phyloP scores from a whole-genome alignment of 2,329 filamentous ascomycete species.

The Madurella mycetomatis region DNA sequence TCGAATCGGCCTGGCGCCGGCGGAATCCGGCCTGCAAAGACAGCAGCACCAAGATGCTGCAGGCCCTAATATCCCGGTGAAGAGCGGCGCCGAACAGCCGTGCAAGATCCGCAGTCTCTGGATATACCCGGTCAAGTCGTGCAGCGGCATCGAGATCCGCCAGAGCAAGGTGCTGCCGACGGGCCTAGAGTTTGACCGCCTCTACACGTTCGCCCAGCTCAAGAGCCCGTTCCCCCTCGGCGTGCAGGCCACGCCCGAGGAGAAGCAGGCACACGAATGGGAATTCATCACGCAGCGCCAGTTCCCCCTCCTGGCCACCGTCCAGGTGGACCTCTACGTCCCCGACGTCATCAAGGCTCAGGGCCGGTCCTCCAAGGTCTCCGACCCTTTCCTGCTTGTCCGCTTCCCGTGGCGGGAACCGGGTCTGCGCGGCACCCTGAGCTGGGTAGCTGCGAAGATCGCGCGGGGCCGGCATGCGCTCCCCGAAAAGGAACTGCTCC shows the following conservation, averaged over 20 bases:
- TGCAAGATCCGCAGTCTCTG: constrained; percentile 60
- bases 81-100: not conserved
- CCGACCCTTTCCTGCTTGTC: constrained; percentile 58
- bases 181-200: constrained; percentile 73
- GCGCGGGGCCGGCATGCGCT: constrained; percentile 44
- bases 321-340: constrained; percentile 65
- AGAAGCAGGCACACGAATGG: constrained; percentile 52
- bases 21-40: constrained; percentile 37
- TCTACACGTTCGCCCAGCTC: constrained; percentile 76
- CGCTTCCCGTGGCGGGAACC: constrained; percentile 58
- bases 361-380: constrained; percentile 43
- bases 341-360: constrained; percentile 52
- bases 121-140: constrained; percentile 82
- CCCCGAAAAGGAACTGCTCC: constrained; percentile 59
- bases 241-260: constrained; percentile 31
- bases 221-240: constrained; percentile 44
- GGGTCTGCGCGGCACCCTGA: constrained; percentile 45
- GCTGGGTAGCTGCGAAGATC: constrained; percentile 47
- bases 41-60: not conserved
- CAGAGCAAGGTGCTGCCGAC: constrained; percentile 59
- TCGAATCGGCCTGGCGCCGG: constrained; percentile 40
- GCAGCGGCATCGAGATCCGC: constrained; percentile 68
- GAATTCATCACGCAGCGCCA: constrained; percentile 67
- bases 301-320: constrained; percentile 64
- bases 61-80: not conserved